Percentiles rank a stretch among this genome's conserved stretches.
Conservation (phyloP, 495 filamentous ascomycete species). For the Daldinia concentrica region DNA sequence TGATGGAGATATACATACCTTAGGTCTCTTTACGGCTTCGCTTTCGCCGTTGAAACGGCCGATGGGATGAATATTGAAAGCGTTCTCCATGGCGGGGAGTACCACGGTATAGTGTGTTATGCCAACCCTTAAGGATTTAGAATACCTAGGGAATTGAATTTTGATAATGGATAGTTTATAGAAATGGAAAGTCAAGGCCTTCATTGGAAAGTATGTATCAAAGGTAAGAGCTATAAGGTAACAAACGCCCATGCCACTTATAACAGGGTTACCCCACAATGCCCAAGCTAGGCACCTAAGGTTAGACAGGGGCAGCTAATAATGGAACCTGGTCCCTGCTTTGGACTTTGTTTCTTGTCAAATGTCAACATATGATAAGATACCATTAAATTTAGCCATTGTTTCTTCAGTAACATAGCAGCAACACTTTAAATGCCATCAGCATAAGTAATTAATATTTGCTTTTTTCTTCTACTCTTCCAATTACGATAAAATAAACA, state of each 20-base stretch:
- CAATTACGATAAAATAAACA: neutral
- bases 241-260: constrained; percentile 12
- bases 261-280: constrained; percentile 33
- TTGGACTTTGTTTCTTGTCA: neutral
- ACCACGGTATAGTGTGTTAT: neutral
- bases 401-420: neutral
- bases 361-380: constrained; percentile 5
- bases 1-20: constrained; percentile 52
- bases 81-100: constrained; percentile 39
- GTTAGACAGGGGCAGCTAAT: neutral
- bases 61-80: constrained; percentile 71
- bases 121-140: too few species aligned
- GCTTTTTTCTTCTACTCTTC: neutral
- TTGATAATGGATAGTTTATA: neutral
- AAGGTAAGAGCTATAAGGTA: constrained; percentile 3
- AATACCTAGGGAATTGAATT: too few species aligned
- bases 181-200: neutral
- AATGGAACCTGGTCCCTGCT: constrained; percentile 8
- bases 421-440: neutral
- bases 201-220: neutral
- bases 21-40: constrained; percentile 73
- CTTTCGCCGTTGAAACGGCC: constrained; percentile 67
- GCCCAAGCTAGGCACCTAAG: neutral
- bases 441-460: neutral
- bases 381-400: neutral